phyloP scores from a whole-genome alignment of 2,329 filamentous ascomycete species.

The Microcyclospora tardicrescens region DNA sequence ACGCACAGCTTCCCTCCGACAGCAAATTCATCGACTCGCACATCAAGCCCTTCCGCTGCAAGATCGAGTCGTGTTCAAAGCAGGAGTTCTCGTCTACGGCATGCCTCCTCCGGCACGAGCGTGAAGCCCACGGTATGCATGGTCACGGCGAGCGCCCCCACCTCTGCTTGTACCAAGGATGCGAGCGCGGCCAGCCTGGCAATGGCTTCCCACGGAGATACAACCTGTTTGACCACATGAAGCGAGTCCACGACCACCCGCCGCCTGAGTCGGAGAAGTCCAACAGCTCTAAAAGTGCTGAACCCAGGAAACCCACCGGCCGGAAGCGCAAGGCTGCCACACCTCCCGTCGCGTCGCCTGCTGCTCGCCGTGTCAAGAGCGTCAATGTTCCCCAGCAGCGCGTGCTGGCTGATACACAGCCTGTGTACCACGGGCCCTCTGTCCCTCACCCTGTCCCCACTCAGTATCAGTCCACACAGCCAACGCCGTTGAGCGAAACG shows the following conservation, averaged over 20 bases:
- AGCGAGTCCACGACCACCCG: constrained; percentile 63
- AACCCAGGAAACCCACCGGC: constrained; percentile 10
- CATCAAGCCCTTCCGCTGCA: constrained; percentile 92
- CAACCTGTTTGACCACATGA: constrained; percentile 96
- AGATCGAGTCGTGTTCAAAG: constrained; percentile 68
- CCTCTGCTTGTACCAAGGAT: constrained; percentile 75
- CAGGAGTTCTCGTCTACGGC: constrained; percentile 90
- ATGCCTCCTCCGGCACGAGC: constrained; percentile 85
- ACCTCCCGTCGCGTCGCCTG: constrained; percentile 10
- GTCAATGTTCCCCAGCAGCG: neutral
- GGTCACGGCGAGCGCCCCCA: constrained; percentile 89
- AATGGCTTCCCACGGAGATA: constrained; percentile 90
- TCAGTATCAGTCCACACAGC: too few relatives aligned
- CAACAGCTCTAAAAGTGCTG: too few relatives aligned
- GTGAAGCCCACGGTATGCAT: constrained; percentile 90
- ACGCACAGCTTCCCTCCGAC: constrained; percentile 10
- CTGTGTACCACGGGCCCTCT: too few relatives aligned
- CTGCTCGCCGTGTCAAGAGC: constrained; percentile 5
- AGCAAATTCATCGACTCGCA: constrained; percentile 98
- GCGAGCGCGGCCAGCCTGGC: constrained; percentile 67
- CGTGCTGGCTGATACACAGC: neutral
- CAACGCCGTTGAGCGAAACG: too few relatives aligned
- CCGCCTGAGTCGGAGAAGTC: too few relatives aligned
- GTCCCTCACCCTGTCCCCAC: too few relatives aligned
- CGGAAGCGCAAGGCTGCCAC: constrained; percentile 18